Base-by-base conservation (phyloP, 140 eudicot species). In the Bidens hawaiensis region DNA sequence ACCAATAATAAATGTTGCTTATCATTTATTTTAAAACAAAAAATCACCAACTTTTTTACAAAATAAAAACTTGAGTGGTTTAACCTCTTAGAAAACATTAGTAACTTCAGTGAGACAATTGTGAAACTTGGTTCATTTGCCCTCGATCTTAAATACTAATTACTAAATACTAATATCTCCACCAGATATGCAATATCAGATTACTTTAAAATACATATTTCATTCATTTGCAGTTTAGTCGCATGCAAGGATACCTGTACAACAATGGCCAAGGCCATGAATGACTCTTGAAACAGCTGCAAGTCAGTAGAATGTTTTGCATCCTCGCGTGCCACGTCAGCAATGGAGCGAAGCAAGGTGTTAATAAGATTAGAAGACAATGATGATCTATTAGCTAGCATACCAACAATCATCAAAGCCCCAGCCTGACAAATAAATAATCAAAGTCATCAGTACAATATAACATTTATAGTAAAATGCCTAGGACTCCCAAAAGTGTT, bases 371-470 rank as follows among this genome's bases (percentile, higher is more conserved):
- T 72, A 62, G 83, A 59, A 57, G 96, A 79, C 71, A 93, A 69
- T 53, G 81, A 27, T 60, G 78, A 77, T 77, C 85, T 93, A 63
- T 79, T 75, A 57, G 95, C 89, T 34, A 88, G 81, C 52, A 83
- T 54, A 31, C 85, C 82, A 75, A 83, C 89, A 65, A 93, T 82
- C 90, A 93, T 93, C 75, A 93, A 70, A 27, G 96, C 79, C 61
- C 96, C 85, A 42, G 96, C 96, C 96, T 90, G 78, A 47, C 17
- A 50, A 60, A 16, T 48, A 40, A 5, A 66, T 10, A 51, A 11
- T 28, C 16, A 27, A 42, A 34, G 10, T 19, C 46, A 30, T 66
- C 17, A 7, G 15, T 21, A 23, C 16, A 41, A 18, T 46, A 9
- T 25, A 28, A 19, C 58, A 25, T 6, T 53, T 25, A 6, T 25